Base-by-base conservation (phyloP, 2,329 filamentous ascomycete species). In the Aspergillus uvarum region DNA sequence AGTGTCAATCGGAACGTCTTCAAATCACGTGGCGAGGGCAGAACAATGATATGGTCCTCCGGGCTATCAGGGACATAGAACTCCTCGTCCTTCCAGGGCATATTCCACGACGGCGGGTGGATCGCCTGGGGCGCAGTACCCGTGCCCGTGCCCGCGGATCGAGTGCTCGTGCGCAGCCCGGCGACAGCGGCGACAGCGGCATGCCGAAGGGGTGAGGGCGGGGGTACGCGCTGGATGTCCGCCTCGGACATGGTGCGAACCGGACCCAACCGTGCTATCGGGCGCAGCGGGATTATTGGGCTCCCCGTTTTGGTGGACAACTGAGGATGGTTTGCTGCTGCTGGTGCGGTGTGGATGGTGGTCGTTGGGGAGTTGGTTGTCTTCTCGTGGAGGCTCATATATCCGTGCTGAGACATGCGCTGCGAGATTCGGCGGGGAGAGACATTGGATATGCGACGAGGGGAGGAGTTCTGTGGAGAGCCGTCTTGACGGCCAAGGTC, bases 1-100 rank as follows among this genome's bases (percentile, higher is more conserved):
- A 55, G n/a, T 21, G 42, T 47, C 29, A 55, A 47, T 7, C 53
- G 16, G 47, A 55, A 55, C 53, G 47, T 48, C 53, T 55, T 44
- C 26, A 55, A 6, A 16, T 55, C 53, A 16, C 53, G 19, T 24
- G 53, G 53, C 29, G 53, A 55, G 16, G 53, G 53, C 42, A 55
- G 32, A 8, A 55, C 53, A 24, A 55, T 55, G 26, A 55, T 47
- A 29, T 50, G 48, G 14, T 50, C 48, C 7, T 50, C 35, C 1
- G 53, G 44, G 32, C 53, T 55, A n/a, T 55, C 53, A n/a, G 53
- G 53, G 1, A 55, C 53, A 1, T 22, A 32, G 16, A 32, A 47
- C 11, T 55, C 53, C 6, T 31, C 53, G 3, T 31, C 26, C n/a
- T 29, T 50, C 22, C 38, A 44, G 12, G 38, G 38, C 14, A 29